phyloP scores from a whole-genome alignment of 768 basidiomycete genomes.

The Kondoa subrosea region DNA sequence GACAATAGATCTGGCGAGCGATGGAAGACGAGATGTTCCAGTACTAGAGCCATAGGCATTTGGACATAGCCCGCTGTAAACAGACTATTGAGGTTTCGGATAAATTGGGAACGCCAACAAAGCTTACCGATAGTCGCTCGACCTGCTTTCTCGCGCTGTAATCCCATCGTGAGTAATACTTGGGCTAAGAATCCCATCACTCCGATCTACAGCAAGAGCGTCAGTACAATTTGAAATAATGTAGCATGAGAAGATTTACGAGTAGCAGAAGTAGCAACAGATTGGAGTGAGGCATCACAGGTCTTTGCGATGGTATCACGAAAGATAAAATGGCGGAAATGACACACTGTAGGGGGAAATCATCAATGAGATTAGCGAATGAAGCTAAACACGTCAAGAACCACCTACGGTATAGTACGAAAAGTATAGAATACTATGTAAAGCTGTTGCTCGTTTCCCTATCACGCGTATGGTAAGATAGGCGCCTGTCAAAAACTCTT shows the following conservation, averaged over 20 bases:
- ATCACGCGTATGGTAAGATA: slow-evolving; percentile 44
- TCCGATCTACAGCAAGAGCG: slow-evolving; percentile 31
- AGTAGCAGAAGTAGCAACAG: slow-evolving; percentile 19
- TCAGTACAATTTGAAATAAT: slow-evolving; percentile 12
- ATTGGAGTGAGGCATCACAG: slow-evolving; percentile 27
- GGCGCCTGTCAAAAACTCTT: neutral
- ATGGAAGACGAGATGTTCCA: slow-evolving; percentile 52
- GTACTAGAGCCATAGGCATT: slow-evolving; percentile 51
- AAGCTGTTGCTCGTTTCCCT: slow-evolving; percentile 54
- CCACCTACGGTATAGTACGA: slow-evolving; percentile 40
- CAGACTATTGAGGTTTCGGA: neutral
- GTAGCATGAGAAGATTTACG: slow-evolving; percentile 3
- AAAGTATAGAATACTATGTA: slow-evolving; percentile 56
- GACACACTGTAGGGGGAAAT: slow-evolving; percentile 18
- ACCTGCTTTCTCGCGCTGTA: slow-evolving; percentile 50
- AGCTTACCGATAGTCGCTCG: slow-evolving; percentile 46
- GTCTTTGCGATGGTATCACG: slow-evolving; percentile 18
- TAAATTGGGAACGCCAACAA: slow-evolving; percentile 34
- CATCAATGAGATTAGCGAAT: neutral
- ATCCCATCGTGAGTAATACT: slow-evolving; percentile 45
- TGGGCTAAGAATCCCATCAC: slow-evolving; percentile 36
- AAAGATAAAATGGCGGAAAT: slow-evolving; percentile 24
- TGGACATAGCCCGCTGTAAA: slow-evolving; percentile 26
- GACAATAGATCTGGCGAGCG: slow-evolving; percentile 45
- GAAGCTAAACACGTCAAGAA: slow-evolving; percentile 20